A percentile compares a stretch with the other conserved stretches of the same genome.
phyloP scores from a whole-genome alignment of 106 monocot species.

The Ottelia alismoides region DNA sequence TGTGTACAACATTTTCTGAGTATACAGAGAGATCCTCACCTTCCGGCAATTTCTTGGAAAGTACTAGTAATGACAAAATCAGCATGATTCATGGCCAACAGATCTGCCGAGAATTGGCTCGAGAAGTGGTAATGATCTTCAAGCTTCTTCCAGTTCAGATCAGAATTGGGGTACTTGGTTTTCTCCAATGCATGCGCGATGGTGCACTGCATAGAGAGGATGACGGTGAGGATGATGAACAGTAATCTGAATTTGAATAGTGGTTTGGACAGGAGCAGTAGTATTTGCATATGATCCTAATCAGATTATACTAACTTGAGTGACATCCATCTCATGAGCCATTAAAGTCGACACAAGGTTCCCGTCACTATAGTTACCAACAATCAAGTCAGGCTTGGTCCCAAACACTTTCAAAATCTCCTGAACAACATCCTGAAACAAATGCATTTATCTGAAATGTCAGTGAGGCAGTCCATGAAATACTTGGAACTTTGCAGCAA shows the following conservation, averaged over 20 bases:
- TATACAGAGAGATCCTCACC: too few relatives aligned
- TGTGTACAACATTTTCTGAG: too few relatives aligned
- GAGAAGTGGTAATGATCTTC: slow-evolving; percentile 28
- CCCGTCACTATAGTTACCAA: slow-evolving; percentile 56
- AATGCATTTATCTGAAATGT: too few relatives aligned
- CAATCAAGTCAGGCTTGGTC: slow-evolving; percentile 73
- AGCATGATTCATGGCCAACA: slow-evolving; percentile 6
- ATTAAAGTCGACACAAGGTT: slow-evolving; percentile 40
- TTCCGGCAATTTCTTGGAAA: slow-evolving; percentile 1
- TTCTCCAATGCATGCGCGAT: slow-evolving; percentile 27
- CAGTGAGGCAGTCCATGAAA: too few relatives aligned
- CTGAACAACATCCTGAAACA: slow-evolving; percentile 58
- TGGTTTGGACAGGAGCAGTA: too few relatives aligned
- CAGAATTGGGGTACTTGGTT: slow-evolving; percentile 19
- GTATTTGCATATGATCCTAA: too few relatives aligned
- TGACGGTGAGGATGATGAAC: too few relatives aligned
- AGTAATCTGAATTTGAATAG: too few relatives aligned
- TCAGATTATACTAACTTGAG: too few relatives aligned
- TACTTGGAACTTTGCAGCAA: too few relatives aligned
- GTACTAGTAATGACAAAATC: slow-evolving; percentile 2
- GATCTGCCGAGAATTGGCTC: too few relatives aligned
- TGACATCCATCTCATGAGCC: slow-evolving; percentile 76
- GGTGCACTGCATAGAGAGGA: too few relatives aligned
- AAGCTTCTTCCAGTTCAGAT: slow-evolving; percentile 23
- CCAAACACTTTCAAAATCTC: slow-evolving; percentile 57